Conservation (phyloP, 2,329 filamentous ascomycete species). For the Neofusicoccum sp. region DNA sequence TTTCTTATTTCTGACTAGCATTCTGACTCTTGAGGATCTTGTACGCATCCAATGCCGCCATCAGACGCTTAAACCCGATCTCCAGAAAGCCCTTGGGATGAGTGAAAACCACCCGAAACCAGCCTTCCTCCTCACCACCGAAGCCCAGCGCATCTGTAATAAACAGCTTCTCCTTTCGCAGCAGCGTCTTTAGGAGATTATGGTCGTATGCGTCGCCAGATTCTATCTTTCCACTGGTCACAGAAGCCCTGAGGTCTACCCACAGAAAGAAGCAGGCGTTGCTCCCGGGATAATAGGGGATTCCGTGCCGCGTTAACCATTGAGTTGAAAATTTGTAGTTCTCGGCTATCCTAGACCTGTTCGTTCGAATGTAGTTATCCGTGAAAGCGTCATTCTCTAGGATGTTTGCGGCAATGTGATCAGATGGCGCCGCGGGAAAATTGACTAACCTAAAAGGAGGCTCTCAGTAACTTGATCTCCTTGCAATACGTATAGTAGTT, state of each 20-base stretch:
- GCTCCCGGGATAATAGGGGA: slow-evolving; percentile 37
- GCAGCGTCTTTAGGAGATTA: slow-evolving; percentile 35
- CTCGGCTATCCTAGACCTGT: slow-evolving; percentile 22
- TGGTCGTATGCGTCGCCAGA: slow-evolving; percentile 21
- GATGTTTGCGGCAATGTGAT: slow-evolving; percentile 30
- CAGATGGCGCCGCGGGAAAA: slow-evolving; percentile 26
- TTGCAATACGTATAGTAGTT: too few relatives aligned
- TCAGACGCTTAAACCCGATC: slow-evolving; percentile 35
- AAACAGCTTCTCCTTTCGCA: slow-evolving; percentile 39
- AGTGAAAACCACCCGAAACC: slow-evolving; percentile 45
- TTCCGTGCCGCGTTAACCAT: slow-evolving; percentile 28
- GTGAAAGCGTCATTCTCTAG: slow-evolving; percentile 31
- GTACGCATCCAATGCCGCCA: slow-evolving; percentile 1
- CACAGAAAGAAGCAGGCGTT: slow-evolving; percentile 51
- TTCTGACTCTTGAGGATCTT: neutral
- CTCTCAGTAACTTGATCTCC: slow-evolving; percentile 18
- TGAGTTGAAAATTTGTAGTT: slow-evolving; percentile 21
- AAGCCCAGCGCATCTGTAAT: slow-evolving; percentile 34
- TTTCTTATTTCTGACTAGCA: too few relatives aligned
- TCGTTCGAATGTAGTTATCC: slow-evolving; percentile 22
- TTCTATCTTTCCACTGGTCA: neutral
- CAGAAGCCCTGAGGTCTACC: slow-evolving; percentile 33
- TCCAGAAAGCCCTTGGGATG: slow-evolving; percentile 35
- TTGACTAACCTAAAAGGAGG: slow-evolving; percentile 30
- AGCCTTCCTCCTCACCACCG: slow-evolving; percentile 40